Evolutionary conservation across 1,284 basidiomycete genomes (phyloP), one percentile per base, ranked within the genome.

Genomic region (Amylostereum chailletii): DNA sequence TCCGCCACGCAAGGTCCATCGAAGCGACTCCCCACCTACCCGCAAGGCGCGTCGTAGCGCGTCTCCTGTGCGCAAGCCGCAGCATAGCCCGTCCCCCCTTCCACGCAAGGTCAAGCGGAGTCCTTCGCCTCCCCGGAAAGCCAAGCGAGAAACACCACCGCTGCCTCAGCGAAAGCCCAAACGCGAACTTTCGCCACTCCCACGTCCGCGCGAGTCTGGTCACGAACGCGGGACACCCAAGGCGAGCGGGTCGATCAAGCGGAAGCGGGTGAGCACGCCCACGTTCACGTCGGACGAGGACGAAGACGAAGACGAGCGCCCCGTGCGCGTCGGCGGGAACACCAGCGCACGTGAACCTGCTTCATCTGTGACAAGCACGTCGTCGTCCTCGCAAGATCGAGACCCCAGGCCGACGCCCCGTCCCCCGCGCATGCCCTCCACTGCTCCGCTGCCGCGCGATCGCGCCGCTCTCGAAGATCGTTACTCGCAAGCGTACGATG

Each of bases 231-330:
- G 19, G 19, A 19, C 19, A 19, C 19, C 19, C 27, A 70, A 61
- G 48, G 53, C 61, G 34, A 65, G 51, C 32, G 54, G 55, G 3
- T 50, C 53, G 33, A 42, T 41, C 30, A 44, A 53, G 37, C 68
- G 72, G 33, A 71, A 73, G 38, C 66, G 64, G 42, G 73, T 73
- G 19, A 19, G 19, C 1, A 19, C 19, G 2, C 76, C 75, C 1
- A 71, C 77, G 47, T 82, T 77, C 56, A 81, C 81, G 2, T 80
- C 79, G 2, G 81, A 81, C 1, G 77, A 80, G 46, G 80, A 82
- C 45, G 81, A 83, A 53, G 64, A 68, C 39, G 67, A 68, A 9
- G 54, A 60, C 59, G 29, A 62, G 44, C 48, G 11, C 34, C 27
- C 51, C 46, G 27, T 49, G 40, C 33, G 42, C 54, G 42, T 33